Evolutionary conservation across 2,329 filamentous ascomycete species (phyloP).

Genomic region (Alternaria panax): DNA sequence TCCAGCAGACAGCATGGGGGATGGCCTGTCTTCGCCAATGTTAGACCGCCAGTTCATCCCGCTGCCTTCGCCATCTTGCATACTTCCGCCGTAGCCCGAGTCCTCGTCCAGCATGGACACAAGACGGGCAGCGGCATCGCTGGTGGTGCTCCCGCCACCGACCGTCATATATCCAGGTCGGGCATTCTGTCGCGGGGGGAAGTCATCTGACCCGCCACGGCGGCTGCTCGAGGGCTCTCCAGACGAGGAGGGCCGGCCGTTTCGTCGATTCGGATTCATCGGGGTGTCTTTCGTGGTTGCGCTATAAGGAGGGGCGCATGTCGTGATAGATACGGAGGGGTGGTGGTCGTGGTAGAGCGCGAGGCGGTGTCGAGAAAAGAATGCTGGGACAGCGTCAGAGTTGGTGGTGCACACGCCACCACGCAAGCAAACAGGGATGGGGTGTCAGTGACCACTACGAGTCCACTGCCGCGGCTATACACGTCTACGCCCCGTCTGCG

Average conservation of each 20-base stretch:
- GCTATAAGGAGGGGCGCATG: constrained; percentile 36
- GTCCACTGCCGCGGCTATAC: constrained; percentile 8
- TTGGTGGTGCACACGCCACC: constrained; percentile 24
- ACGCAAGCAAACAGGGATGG: constrained; percentile 19
- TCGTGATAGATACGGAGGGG: constrained; percentile 29
- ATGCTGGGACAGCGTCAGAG: constrained; percentile 23
- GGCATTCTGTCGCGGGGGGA: constrained; percentile 32
- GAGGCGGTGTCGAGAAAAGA: constrained; percentile 23
- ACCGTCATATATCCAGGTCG: constrained; percentile 84
- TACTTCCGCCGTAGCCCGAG: constrained; percentile 89
- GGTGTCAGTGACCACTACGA: constrained; percentile 8
- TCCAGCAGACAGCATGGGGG: constrained; percentile 59
- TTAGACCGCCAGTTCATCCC: constrained; percentile 62
- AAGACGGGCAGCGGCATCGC: constrained; percentile 77
- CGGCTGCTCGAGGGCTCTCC: constrained; percentile 38
- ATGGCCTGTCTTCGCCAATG: constrained; percentile 65
- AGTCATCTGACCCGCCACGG: constrained; percentile 35
- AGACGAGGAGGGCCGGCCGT: constrained; percentile 30
- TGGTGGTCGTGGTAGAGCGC: constrained; percentile 9
- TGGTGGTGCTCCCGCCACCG: constrained; percentile 78
- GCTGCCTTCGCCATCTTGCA: constrained; percentile 67
- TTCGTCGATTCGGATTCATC: constrained; percentile 42
- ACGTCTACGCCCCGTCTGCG: not conserved
- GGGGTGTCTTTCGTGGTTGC: constrained; percentile 21
- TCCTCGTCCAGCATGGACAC: constrained; percentile 85